Conservation (phyloP, 768 basidiomycete genomes). For the Kwoniella dejecticola region DNA sequence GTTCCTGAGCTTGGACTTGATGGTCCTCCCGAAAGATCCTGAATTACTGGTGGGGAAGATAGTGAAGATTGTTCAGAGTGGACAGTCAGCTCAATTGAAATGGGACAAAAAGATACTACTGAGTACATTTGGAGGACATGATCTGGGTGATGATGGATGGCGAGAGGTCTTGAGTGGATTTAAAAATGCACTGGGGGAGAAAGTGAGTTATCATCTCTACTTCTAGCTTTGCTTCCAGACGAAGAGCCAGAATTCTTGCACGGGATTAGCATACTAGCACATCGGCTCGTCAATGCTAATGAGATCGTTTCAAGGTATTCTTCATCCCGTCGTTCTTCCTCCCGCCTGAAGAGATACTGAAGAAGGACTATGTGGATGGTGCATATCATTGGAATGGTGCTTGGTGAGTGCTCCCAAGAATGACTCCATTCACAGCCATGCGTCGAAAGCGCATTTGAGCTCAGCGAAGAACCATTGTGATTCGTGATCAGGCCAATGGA, state of each 20-base stretch:
- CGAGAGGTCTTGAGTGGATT: conserved; percentile 19
- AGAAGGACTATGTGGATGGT: conserved; percentile 46
- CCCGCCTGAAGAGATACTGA: conserved; percentile 47
- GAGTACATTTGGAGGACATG: conserved; percentile 53
- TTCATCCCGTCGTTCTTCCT: conserved; percentile 56
- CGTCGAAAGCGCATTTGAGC: background rate
- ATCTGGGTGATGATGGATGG: conserved; percentile 32
- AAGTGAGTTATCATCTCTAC: conserved; percentile 44
- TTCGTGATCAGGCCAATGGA: conserved; percentile 35
- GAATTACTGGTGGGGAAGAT: conserved; percentile 26
- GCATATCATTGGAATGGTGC: conserved; percentile 54
- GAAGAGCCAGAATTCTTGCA: too few relatives aligned
- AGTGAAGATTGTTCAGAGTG: conserved; percentile 13
- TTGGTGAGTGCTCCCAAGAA: too few relatives aligned
- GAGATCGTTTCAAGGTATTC: conserved; percentile 36
- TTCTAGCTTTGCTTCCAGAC: too few relatives aligned
- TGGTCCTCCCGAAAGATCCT: conserved; percentile 47
- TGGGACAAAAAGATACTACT: conserved; percentile 40
- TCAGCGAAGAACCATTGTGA: background rate
- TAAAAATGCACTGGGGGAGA: conserved; percentile 22
- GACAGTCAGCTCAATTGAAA: conserved; percentile 20
- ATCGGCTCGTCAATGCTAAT: too few relatives aligned
- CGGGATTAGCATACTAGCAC: too few relatives aligned
- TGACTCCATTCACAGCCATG: too few relatives aligned
- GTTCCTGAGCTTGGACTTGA: conserved; percentile 54